Evolutionary conservation across 257 asterid species (phyloP).

Genomic region (Rehmannia glutinosa): DNA sequence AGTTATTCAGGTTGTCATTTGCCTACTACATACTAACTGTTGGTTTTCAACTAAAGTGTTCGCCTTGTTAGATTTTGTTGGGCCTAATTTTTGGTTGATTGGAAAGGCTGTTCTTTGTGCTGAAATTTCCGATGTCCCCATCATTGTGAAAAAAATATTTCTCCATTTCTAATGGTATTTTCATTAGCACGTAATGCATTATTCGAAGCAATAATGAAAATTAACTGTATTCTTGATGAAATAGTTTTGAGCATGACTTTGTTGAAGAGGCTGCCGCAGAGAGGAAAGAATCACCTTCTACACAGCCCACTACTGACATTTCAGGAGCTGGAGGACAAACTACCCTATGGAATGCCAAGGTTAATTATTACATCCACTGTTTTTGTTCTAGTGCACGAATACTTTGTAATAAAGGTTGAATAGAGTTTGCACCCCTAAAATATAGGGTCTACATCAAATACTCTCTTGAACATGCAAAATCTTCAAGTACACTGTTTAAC

Average conservation of each 20-base stretch:
- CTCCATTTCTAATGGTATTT: background rate
- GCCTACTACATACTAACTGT: background rate
- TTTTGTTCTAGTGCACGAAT: constrained; percentile 1
- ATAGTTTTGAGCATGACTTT: constrained; percentile 94
- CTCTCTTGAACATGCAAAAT: background rate
- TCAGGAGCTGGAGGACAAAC: constrained; percentile 36
- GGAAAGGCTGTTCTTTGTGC: constrained; percentile 1
- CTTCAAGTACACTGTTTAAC: background rate
- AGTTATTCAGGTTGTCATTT: constrained; percentile 8
- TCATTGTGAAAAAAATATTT: background rate
- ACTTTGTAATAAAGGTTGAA: constrained; percentile 1
- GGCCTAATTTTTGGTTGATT: background rate
- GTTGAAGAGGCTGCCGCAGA: constrained; percentile 50
- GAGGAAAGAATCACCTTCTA: constrained; percentile 33
- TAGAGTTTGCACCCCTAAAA: background rate
- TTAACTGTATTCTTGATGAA: constrained; percentile 26
- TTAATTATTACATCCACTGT: constrained; percentile 14
- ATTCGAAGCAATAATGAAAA: background rate
- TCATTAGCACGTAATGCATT: background rate
- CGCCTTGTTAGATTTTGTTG: background rate
- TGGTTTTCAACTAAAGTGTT: background rate
- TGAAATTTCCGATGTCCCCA: background rate
- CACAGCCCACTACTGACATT: constrained; percentile 33
- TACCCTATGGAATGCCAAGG: constrained; percentile 96
- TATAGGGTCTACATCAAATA: background rate